Evolutionary conservation across 225 moss, liverwort and hornwort genomes (phyloP), one percentile per base, ranked within the genome.

Genomic region (Antitrichia curtipendula): DNA sequence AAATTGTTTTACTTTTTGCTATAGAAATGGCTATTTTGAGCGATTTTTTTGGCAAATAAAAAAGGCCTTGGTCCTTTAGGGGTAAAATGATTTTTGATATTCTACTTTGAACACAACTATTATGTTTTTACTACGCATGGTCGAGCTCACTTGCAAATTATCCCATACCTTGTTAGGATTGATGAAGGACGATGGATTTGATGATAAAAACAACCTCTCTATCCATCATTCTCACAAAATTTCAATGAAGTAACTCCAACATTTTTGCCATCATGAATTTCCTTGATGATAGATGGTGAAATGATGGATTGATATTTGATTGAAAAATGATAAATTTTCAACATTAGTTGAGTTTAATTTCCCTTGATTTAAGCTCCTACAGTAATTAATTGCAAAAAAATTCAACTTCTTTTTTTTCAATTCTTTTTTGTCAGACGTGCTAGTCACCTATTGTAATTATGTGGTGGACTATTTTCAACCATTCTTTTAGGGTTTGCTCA

Each of bases 51-150:
- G n/a, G n/a, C n/a, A n/a, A n/a, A n/a, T n/a, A n/a, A n/a, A n/a
- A n/a, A n/a, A n/a, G n/a, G n/a, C n/a, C n/a, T n/a, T n/a, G n/a
- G n/a, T n/a, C n/a, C n/a, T n/a, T n/a, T n/a, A n/a, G n/a, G n/a
- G n/a, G n/a, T n/a, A n/a, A n/a, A n/a, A n/a, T n/a, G n/a, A n/a
- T n/a, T n/a, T 24, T 1, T 25, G 0, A 24, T 40, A 24, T 24
- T 40, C 0, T 40, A 7, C 8, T 69, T 40, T 24, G 0, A 69
- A 24, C 0, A 1, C 5, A 40, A 14, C 25, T 40, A 8, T 40
- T 69, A 14, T 0, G 1, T 15, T 69, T 40, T 68, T 24, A 13
- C 1, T 0, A 40, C 25, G 8, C 14, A 5, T 0, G 0, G 2
- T 69, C 24, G 40, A 69, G 13, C 40, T 69, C 25, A 69, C 15